Conservation (phyloP, 2,329 filamentous ascomycete genomes). For the Arthrobotrys sphaeroides region DNA sequence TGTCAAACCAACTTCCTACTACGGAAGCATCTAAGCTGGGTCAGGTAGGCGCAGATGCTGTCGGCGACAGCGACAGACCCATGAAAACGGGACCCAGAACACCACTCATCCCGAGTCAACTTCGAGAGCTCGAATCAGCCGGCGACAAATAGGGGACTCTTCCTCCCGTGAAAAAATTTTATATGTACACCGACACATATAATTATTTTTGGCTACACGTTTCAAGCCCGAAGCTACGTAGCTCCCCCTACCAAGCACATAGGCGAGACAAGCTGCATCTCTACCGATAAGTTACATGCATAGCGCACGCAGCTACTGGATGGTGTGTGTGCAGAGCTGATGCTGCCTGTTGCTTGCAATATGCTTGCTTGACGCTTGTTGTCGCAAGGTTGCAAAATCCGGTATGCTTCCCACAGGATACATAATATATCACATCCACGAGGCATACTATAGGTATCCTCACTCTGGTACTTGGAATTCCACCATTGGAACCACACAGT, state of each 20-base stretch:
- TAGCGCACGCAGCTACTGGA: conserved; percentile 26
- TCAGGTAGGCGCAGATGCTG: conserved; percentile 18
- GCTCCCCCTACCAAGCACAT: conserved; percentile 32
- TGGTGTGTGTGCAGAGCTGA: conserved; percentile 21
- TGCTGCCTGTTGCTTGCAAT: not conserved
- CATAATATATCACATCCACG: conserved; percentile 17
- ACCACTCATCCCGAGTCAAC: not conserved
- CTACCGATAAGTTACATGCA: conserved; percentile 45
- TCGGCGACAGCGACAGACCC: not conserved
- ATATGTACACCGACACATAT: conserved; percentile 6
- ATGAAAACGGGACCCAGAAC: conserved; percentile 11
- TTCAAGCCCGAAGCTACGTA: conserved; percentile 17
- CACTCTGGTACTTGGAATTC: conserved; percentile 17
- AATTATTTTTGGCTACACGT: conserved; percentile 50
- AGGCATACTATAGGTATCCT: conserved; percentile 4
- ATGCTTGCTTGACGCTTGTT: conserved; percentile 1
- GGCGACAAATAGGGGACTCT: not conserved
- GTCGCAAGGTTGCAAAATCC: not conserved
- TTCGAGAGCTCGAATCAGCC: not conserved
- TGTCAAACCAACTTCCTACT: conserved; percentile 7
- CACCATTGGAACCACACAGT: conserved; percentile 19
- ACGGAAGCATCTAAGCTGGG: conserved; percentile 26
- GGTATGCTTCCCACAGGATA: conserved; percentile 18
- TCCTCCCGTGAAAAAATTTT: conserved; percentile 9
- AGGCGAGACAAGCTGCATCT: conserved; percentile 52